Percentiles rank a stretch among this genome's conserved stretches.
Evolutionary conservation across 108 stramenopile genomes (phyloP).

Genomic region (Cyclotella kingstonii): DNA sequence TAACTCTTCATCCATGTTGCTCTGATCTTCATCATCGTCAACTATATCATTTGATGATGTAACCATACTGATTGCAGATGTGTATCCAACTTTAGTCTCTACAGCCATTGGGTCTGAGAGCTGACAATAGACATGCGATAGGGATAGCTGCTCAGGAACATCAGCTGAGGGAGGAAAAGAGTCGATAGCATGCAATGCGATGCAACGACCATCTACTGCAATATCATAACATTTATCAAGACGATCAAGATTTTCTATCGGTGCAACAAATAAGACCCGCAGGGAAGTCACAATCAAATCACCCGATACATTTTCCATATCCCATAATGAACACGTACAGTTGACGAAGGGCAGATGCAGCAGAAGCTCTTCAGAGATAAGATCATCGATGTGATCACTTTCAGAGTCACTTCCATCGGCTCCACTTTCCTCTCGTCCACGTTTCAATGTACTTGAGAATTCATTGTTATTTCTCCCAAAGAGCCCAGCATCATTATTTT

Average conservation of each 20-base stretch:
- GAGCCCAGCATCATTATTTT: conserved; percentile 1
- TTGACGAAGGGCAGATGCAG: conserved; percentile 27
- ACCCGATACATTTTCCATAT: conserved; percentile 33
- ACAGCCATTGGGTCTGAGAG: conserved; percentile 3
- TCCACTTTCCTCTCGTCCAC: conserved; percentile 3
- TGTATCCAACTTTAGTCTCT: background rate
- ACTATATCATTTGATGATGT: conserved; percentile 6
- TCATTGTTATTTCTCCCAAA: background rate
- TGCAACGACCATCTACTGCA: conserved; percentile 63
- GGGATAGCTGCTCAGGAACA: no score
- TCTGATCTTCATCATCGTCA: background rate
- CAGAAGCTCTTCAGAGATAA: conserved; percentile 23
- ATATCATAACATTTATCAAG: conserved; percentile 38
- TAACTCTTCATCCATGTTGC: conserved; percentile 7
- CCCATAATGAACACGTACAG: conserved; percentile 43
- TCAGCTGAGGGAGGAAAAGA: no score
- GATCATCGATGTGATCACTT: conserved; percentile 8
- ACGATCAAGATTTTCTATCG: background rate
- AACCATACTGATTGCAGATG: background rate
- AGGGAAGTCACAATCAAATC: conserved; percentile 41
- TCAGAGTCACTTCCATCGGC: conserved; percentile 8
- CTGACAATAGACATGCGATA: conserved; percentile 14
- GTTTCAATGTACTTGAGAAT: background rate
- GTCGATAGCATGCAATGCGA: conserved; percentile 71
- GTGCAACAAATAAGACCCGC: conserved; percentile 39